Conservation (phyloP, 352 stramenopile species). For the Aphanomyces stellatus region DNA sequence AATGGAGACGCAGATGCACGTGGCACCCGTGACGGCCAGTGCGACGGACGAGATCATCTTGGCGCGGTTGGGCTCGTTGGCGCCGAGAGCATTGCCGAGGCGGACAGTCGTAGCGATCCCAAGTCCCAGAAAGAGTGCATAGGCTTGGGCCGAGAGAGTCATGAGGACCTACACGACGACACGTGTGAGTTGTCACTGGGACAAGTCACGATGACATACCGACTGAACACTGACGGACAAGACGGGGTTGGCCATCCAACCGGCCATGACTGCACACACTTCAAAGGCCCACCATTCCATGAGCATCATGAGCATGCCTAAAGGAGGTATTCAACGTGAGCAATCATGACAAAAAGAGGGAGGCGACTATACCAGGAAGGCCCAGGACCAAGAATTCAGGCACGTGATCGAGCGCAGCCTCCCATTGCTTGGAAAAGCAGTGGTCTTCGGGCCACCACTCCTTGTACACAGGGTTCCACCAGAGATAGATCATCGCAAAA, state of each 20-base stretch:
- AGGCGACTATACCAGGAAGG: constrained; percentile 34
- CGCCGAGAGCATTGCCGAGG: constrained; percentile 53
- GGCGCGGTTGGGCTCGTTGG: constrained; percentile 35
- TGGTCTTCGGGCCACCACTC: constrained; percentile 6
- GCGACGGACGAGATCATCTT: constrained; percentile 38
- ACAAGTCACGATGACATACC: constrained; percentile 43
- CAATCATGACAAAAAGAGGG: neutral
- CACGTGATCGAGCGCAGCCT: constrained; percentile 10
- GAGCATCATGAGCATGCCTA: constrained; percentile 61
- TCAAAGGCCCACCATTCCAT: constrained; percentile 76
- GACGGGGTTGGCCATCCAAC: constrained; percentile 49
- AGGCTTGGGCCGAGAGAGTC: constrained; percentile 50
- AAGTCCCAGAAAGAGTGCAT: constrained; percentile 53
- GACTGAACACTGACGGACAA: constrained; percentile 66
- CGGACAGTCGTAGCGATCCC: constrained; percentile 46
- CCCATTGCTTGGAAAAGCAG: neutral
- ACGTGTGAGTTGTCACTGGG: neutral
- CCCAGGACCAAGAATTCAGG: constrained; percentile 29
- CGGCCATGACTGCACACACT: constrained; percentile 62
- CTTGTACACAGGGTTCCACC: constrained; percentile 14
- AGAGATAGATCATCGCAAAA: neutral
- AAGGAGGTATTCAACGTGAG: neutral
- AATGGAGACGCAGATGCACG: constrained; percentile 26
- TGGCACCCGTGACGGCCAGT: constrained; percentile 26
- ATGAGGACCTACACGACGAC: constrained; percentile 29